Conservation (phyloP, 2,329 filamentous ascomycete species). For the Aureobasidium namibiae region DNA sequence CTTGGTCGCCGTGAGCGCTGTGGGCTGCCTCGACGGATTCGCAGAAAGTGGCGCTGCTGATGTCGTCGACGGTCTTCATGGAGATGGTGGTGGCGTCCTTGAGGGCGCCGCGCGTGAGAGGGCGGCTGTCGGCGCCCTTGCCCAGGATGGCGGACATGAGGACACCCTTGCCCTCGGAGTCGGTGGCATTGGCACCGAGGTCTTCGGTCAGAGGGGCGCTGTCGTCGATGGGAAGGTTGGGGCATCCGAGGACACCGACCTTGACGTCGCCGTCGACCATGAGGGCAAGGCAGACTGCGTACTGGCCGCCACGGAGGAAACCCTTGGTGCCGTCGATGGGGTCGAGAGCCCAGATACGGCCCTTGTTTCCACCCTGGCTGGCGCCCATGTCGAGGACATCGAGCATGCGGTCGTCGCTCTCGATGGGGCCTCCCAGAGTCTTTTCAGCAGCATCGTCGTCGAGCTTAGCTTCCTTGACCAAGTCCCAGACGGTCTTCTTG, state of each 20-base stretch:
- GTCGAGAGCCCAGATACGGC: conserved; percentile 91
- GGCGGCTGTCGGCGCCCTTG: conserved; percentile 70
- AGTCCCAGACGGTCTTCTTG: conserved; percentile 70
- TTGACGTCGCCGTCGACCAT: conserved; percentile 91
- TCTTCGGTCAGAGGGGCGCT: conserved; percentile 59
- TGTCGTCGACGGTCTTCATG: conserved; percentile 70
- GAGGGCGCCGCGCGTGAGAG: conserved; percentile 53
- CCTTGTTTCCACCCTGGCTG: conserved; percentile 61
- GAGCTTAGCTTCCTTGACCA: conserved; percentile 66
- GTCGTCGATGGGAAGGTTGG: conserved; percentile 88
- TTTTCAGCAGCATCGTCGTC: conserved; percentile 57
- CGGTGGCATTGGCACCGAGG: conserved; percentile 65
- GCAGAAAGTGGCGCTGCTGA: conserved; percentile 82
- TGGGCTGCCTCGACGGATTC: conserved; percentile 93
- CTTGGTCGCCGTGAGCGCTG: conserved; percentile 82
- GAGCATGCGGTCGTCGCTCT: conserved; percentile 56
- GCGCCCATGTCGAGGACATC: conserved; percentile 51
- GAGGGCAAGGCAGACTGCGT: conserved; percentile 86
- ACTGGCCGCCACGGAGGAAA: conserved; percentile 91
- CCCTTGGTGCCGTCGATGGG: conserved; percentile 98
- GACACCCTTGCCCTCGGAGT: conserved; percentile 70
- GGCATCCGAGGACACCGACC: conserved; percentile 89
- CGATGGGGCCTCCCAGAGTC: conserved; percentile 60
- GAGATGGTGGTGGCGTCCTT: conserved; percentile 54
- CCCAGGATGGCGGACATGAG: conserved; percentile 78